Base-by-base conservation (phyloP, 176 grass and related monocot genomes). In the Zoysia pacifica region DNA sequence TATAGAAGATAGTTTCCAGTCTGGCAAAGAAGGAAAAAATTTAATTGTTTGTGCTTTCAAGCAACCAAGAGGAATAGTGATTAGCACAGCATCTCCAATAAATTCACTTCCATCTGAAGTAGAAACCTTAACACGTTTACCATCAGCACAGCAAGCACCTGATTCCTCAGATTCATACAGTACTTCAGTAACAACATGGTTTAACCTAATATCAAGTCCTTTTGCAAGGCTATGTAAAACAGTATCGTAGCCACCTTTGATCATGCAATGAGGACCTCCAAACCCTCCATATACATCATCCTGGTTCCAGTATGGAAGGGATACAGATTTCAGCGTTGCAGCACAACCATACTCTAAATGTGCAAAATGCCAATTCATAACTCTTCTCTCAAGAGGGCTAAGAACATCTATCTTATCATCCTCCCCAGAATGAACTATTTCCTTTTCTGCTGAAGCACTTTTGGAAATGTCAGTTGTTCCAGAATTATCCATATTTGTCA, bases 351-450 rank as follows among this genome's bases (percentile, higher is more conserved):
- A 99, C 69, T 99, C 96, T 67, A 99, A 90, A 91, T 99, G 93
- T 73, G 96, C 96, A 48, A 95, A 99, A 87, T 99, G 96, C 96
- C 96, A 99, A 73, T 99, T 89, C 96, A 99, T 93, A 70, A 99
- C 82, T 79, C 96, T 86, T 86, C 96, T 87, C 83, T 99, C 96
- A 16, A 99, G 74, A 75, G 96, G 93, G 63, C 75, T 93, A 58
- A 99, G 83, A 63, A 90, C 76, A 61, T 93, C 93, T 47, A 51
- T 76, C 69, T 84, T 81, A 77, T 82, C 85, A 53, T 82, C 65
- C 36, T 70, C 82, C 64, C 55, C 72, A 71, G 76, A 82, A 84
- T 55, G 37, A 69, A 63, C 75, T 5, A 79, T 79, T 49, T 83
- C 89, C 67, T 88, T 84, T 87, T 73, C 72, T 79, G 77, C 46